Evolutionary conservation across 1,284 basidiomycete species (phyloP).

Genomic region (Ustilago crameri): DNA sequence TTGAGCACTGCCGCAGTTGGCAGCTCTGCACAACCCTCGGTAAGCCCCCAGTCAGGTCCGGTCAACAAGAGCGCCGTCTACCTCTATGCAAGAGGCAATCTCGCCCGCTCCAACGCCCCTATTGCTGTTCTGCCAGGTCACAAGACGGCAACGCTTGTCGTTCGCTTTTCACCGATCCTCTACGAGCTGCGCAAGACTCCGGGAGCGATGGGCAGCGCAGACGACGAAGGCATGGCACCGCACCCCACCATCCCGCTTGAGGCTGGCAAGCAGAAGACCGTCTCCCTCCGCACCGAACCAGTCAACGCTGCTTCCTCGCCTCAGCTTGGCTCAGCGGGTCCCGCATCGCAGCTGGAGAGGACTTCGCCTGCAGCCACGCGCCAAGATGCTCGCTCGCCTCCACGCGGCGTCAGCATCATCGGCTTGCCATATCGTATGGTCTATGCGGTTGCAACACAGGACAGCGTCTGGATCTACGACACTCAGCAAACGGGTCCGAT

Average conservation of each 20-base stretch:
- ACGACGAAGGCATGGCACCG: slow-evolving; percentile 50
- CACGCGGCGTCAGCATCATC: slow-evolving; percentile 75
- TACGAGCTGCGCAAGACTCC: slow-evolving; percentile 79
- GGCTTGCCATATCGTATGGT: slow-evolving; percentile 92
- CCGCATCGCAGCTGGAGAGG: slow-evolving; percentile 23
- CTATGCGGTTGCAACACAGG: slow-evolving; percentile 96
- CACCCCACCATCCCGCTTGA: slow-evolving; percentile 75
- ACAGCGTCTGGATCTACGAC: slow-evolving; percentile 93
- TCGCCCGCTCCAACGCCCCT: slow-evolving; percentile 76
- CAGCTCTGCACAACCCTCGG: slow-evolving; percentile 2
- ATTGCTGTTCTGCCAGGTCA: slow-evolving; percentile 95
- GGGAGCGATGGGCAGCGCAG: slow-evolving; percentile 2
- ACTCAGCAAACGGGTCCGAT: slow-evolving; percentile 94
- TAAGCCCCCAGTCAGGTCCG: slow-evolving; percentile 25
- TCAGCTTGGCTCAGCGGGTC: slow-evolving; percentile 13
- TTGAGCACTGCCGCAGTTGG: slow-evolving; percentile 6
- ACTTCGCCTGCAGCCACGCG: slow-evolving; percentile 10
- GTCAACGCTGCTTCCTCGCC: slow-evolving; percentile 21
- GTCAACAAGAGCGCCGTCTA: slow-evolving; percentile 78
- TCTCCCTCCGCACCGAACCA: slow-evolving; percentile 64
- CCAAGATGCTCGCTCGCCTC: slow-evolving; percentile 30
- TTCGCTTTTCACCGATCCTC: slow-evolving; percentile 90
- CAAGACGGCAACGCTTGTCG: slow-evolving; percentile 92
- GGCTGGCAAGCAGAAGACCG: slow-evolving; percentile 75
- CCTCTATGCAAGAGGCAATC: slow-evolving; percentile 93